A percentile compares a stretch with the other conserved stretches of the same genome.
phyloP scores from a whole-genome alignment of 1,284 basidiomycete species.

The Boletus smithii region DNA sequence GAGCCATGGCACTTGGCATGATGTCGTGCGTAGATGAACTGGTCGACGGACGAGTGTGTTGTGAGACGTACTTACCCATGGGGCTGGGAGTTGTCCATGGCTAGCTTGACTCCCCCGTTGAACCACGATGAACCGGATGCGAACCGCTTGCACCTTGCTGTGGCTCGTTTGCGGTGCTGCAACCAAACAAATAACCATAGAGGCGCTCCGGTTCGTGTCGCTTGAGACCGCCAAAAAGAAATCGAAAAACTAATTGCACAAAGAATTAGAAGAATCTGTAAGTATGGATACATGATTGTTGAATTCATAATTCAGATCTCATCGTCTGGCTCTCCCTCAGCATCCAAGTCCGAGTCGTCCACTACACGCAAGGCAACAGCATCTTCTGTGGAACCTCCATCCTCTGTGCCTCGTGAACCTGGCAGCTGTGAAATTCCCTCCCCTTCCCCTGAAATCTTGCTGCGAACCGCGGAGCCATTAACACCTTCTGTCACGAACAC shows the following conservation, averaged over 20 bases:
- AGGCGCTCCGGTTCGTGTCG: conserved; percentile 24
- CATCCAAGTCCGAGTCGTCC: conserved; percentile 37
- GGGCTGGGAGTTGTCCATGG: conserved; percentile 34
- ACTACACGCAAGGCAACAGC: conserved; percentile 9
- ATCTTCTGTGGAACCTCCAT: conserved; percentile 4
- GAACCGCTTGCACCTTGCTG: conserved; percentile 33
- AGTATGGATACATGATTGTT: conserved; percentile 25
- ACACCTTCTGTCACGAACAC: conserved; percentile 31
- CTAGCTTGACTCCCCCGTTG: conserved; percentile 19
- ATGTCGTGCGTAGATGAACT: conserved; percentile 4
- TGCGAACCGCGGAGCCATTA: conserved; percentile 10
- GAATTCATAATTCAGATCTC: conserved; percentile 27
- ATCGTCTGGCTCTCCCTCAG: conserved; percentile 40
- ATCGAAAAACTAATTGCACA: conserved; percentile 5
- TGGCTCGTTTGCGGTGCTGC: conserved; percentile 31
- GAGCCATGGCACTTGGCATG: conserved; percentile 16
- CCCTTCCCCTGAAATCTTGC: conserved; percentile 26
- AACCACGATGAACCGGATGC: conserved; percentile 37
- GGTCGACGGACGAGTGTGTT: too few relatives aligned
- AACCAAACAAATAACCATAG: conserved; percentile 24
- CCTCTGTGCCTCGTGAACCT: not conserved
- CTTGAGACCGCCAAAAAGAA: not conserved
- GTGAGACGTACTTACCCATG: conserved; percentile 34
- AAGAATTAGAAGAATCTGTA: conserved; percentile 21
- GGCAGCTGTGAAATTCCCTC: conserved; percentile 9